These are phyloP conservation scores for Elongisporangium undulatum DNA, from an alignment of 352 stramenopile genomes.

Conservation along the genomic window DNA sequence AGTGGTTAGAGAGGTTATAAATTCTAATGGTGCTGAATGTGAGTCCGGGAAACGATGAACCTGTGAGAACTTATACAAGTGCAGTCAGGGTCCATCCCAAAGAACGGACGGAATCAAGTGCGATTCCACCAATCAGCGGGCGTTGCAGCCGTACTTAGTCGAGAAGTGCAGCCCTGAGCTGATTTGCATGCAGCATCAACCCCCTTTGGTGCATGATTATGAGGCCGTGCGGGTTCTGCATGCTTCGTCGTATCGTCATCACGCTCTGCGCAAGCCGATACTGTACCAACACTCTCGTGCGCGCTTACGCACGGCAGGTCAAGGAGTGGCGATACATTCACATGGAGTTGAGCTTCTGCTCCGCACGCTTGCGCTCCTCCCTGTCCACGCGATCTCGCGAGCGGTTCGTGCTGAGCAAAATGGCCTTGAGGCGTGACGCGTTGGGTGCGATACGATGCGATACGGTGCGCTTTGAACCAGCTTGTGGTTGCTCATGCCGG, in stretches of 20 bases:
- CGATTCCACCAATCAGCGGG: neutral
- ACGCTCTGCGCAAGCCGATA: neutral
- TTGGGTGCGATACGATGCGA: constrained; percentile 16
- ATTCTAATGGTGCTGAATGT: neutral
- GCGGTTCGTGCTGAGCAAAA: constrained; percentile 18
- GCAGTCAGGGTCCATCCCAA: neutral
- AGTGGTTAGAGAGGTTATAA: neutral
- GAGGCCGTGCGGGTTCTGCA: neutral
- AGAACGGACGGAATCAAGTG: neutral
- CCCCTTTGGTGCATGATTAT: neutral
- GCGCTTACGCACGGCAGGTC: neutral
- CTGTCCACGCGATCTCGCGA: constrained; percentile 22
- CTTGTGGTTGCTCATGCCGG: neutral
- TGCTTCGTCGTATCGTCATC: neutral
- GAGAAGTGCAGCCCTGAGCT: neutral
- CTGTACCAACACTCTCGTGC: neutral
- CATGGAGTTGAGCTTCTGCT: constrained; percentile 20
- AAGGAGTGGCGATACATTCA: neutral
- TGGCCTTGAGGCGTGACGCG: constrained; percentile 10
- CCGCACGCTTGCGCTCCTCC: constrained; percentile 12
- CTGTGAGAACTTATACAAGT: neutral
- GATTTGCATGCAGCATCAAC: neutral
- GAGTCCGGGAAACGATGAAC: neutral
- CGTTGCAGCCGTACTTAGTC: neutral
- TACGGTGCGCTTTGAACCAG: neutral